Conservation (phyloP, 2,329 filamentous ascomycete genomes). For the Thielaviopsis euricoi region DNA sequence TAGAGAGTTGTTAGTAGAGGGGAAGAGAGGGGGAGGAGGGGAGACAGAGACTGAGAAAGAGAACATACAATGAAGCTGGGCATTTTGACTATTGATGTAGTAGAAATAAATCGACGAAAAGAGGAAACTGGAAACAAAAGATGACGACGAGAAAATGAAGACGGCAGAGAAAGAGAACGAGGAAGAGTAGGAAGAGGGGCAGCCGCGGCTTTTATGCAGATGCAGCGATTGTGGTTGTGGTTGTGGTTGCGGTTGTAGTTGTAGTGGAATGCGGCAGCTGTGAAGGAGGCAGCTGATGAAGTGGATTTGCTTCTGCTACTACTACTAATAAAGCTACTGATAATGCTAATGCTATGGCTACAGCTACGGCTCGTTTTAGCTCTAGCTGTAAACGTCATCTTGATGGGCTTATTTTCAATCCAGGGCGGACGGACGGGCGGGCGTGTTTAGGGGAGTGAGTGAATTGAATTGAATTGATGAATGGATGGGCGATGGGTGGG, state of each 20-base stretch:
- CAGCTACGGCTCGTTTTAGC: too few species aligned
- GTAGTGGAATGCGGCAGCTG: background rate
- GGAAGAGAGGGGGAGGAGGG: conserved; percentile 5
- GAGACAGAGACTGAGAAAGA: conserved; percentile 8
- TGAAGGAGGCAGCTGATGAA: background rate
- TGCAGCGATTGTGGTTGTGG: too few species aligned
- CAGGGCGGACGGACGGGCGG: too few species aligned
- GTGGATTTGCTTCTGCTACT: background rate
- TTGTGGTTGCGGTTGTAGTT: too few species aligned
- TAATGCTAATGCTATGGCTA: too few species aligned
- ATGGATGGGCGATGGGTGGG: too few species aligned
- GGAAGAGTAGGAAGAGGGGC: background rate
- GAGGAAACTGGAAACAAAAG: conserved; percentile 6
- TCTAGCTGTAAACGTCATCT: background rate
- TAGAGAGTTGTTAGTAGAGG: conserved; percentile 21
- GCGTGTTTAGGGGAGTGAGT: too few species aligned
- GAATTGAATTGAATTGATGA: too few species aligned
- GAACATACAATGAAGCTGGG: conserved; percentile 37
- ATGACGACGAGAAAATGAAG: conserved; percentile 7
- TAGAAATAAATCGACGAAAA: background rate
- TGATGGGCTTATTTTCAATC: too few species aligned
- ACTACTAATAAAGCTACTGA: too few species aligned
- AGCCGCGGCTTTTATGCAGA: conserved; percentile 10
- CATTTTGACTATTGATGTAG: conserved; percentile 23
- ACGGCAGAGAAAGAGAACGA: conserved; percentile 9